phyloP scores from a whole-genome alignment of 2,329 filamentous ascomycete genomes.

The Fusarium nodosum region DNA sequence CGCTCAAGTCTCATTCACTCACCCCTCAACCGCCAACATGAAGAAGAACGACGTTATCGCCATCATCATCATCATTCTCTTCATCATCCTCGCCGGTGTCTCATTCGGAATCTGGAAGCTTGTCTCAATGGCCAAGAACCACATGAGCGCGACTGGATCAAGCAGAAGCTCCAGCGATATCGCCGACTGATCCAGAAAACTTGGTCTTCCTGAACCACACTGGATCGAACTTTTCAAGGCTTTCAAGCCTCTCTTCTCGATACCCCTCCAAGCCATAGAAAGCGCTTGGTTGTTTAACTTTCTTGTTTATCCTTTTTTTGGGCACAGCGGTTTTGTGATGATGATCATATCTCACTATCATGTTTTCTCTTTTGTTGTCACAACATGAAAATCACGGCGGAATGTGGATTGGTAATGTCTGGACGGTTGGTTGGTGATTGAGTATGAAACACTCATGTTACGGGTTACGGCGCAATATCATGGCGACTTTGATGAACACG shows the following conservation, averaged over 20 bases:
- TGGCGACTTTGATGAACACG: conserved; percentile 7
- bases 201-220: background rate
- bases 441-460: conserved; percentile 30
- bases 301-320: conserved; percentile 28
- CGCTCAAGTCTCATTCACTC: conserved; percentile 6
- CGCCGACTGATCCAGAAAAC: conserved; percentile 25
- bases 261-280: conserved; percentile 5
- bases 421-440: conserved; percentile 11
- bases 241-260: conserved; percentile 10
- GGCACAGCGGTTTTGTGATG: conserved; percentile 27
- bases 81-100: conserved; percentile 71
- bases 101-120: conserved; percentile 74
- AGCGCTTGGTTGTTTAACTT: conserved; percentile 15
- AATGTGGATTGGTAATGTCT: conserved; percentile 30
- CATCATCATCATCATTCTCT: conserved; percentile 76
- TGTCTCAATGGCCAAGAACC: conserved; percentile 65
- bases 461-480: conserved; percentile 37
- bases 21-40: conserved; percentile 59
- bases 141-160: conserved; percentile 56
- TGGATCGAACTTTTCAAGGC: conserved; percentile 4
- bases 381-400: conserved; percentile 32
- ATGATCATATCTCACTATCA: conserved; percentile 5
- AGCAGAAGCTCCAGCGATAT: conserved; percentile 42
- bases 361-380: conserved; percentile 5
- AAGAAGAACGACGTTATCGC: conserved; percentile 77